Percentiles rank a stretch among this genome's conserved stretches.
Evolutionary conservation across 805 yeast species (phyloP).

Genomic region (Henningerozyma blattae): DNA sequence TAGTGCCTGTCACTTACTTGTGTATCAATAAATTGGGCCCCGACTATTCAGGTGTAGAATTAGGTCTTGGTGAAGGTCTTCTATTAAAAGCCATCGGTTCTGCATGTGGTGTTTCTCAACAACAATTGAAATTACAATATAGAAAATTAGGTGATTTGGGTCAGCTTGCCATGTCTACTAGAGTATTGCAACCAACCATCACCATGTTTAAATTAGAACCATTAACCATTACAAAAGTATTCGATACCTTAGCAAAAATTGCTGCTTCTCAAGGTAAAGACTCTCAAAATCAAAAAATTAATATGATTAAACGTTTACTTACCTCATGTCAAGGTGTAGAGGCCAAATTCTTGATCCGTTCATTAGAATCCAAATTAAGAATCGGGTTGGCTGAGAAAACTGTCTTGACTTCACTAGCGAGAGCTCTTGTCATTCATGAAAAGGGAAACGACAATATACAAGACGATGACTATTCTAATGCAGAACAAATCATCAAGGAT

Average conservation of each 20-base stretch:
- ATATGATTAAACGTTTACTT: slow-evolving; percentile 68
- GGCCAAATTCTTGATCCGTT: slow-evolving; percentile 82
- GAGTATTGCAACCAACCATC: slow-evolving; percentile 76
- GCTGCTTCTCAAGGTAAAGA: slow-evolving; percentile 71
- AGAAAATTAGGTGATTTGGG: slow-evolving; percentile 85
- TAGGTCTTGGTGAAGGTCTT: slow-evolving; percentile 87
- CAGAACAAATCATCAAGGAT: slow-evolving; percentile 71
- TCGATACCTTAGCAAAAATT: slow-evolving; percentile 58
- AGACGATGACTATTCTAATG: slow-evolving; percentile 24
- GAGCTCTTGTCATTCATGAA: slow-evolving; percentile 65
- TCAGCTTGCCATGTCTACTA: slow-evolving; percentile 69
- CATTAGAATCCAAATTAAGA: slow-evolving; percentile 84
- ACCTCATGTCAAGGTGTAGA: slow-evolving; percentile 79
- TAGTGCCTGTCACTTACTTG: slow-evolving; percentile 66
- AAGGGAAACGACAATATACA: slow-evolving; percentile 14
- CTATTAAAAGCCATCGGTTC: slow-evolving; percentile 81
- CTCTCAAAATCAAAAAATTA: slow-evolving; percentile 69
- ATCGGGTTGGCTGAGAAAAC: slow-evolving; percentile 93
- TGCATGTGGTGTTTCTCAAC: slow-evolving; percentile 70
- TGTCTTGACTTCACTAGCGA: slow-evolving; percentile 72
- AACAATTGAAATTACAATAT: slow-evolving; percentile 63
- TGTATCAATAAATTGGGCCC: slow-evolving; percentile 88
- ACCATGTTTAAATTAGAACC: slow-evolving; percentile 92
- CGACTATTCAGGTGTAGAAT: slow-evolving; percentile 87
- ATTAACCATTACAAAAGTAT: slow-evolving; percentile 61